These are phyloP conservation scores for Odontarrhena argentea DNA, from an alignment of 345 rosid species.

Conservation along the genomic window DNA sequence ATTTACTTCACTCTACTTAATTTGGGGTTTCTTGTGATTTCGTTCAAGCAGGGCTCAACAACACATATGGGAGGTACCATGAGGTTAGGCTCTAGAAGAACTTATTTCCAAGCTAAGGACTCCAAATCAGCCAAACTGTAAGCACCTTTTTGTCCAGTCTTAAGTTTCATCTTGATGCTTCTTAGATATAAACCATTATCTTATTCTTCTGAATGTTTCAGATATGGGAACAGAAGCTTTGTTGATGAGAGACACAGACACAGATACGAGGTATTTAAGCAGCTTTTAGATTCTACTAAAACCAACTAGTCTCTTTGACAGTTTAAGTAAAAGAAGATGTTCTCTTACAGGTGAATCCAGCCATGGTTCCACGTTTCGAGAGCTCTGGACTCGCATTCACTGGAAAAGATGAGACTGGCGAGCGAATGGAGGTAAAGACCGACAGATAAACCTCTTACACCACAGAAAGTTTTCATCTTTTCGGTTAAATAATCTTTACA, in stretches of 20 bases:
- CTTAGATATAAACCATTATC: not conserved
- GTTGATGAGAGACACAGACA: constrained; percentile 97
- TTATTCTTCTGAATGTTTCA: constrained; percentile 34
- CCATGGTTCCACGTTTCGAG: constrained; percentile 71
- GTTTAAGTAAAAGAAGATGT: constrained; percentile 13
- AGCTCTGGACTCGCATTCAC: constrained; percentile 77
- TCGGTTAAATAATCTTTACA: constrained; percentile 16
- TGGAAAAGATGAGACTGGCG: constrained; percentile 86
- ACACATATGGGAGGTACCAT: constrained; percentile 49
- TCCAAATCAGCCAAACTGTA: constrained; percentile 45
- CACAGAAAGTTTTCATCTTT: constrained; percentile 1
- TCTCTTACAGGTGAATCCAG: constrained; percentile 78
- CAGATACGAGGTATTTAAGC: constrained; percentile 75
- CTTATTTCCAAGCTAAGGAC: constrained; percentile 41
- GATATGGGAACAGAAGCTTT: constrained; percentile 69
- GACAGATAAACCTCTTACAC: not conserved
- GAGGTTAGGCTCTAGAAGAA: constrained; percentile 48
- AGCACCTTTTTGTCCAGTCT: not conserved
- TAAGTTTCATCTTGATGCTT: constrained; percentile 16
- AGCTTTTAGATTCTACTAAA: constrained; percentile 9
- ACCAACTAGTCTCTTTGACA: not conserved
- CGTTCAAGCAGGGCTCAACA: constrained; percentile 39
- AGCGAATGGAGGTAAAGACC: constrained; percentile 78
- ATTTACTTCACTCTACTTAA: not conserved
- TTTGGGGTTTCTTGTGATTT: not conserved